A percentile compares a stretch with the other conserved stretches of the same genome.
Conservation (phyloP, 345 rosid species). For the Leavenworthia alabamica region DNA sequence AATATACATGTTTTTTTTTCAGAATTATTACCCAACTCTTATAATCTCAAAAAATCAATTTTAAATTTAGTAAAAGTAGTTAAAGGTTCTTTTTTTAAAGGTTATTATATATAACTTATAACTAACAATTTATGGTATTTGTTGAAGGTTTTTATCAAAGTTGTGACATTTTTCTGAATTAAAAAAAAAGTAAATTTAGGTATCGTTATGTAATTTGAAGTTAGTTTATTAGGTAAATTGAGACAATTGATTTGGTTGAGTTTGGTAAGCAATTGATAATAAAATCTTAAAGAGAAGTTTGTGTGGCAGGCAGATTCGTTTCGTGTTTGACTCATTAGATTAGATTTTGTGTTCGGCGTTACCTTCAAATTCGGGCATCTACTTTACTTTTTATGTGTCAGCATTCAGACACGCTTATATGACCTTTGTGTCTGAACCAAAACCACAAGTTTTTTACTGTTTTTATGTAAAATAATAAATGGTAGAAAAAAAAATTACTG, state of each 20-base stretch:
- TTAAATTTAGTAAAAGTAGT: not conserved
- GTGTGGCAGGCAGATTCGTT: constrained; percentile 24
- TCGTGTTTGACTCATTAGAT: constrained; percentile 28
- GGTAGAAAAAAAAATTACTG: not conserved
- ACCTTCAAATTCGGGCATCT: constrained; percentile 21
- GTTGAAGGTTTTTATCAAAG: not conserved
- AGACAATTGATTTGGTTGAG: constrained; percentile 20
- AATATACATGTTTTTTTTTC: no score
- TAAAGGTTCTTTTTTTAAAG: not conserved
- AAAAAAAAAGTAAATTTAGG: not conserved
- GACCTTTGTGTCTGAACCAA: not conserved
- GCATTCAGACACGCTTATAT: not conserved
- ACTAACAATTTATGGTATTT: not conserved
- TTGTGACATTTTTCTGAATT: not conserved
- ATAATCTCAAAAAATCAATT: not conserved
- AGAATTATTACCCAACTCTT: not conserved
- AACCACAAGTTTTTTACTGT: not conserved
- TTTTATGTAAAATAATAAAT: not conserved
- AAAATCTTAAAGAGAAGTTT: not conserved
- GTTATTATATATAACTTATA: not conserved
- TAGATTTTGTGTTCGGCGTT: constrained; percentile 28
- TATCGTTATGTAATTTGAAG: not conserved
- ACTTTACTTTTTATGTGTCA: constrained; percentile 17
- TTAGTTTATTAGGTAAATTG: not conserved
- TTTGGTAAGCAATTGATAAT: constrained; percentile 20